Percentiles rank a stretch among this genome's conserved stretches.
phyloP scores from a whole-genome alignment of 2,329 filamentous ascomycete genomes.

The Colletotrichum salicis region DNA sequence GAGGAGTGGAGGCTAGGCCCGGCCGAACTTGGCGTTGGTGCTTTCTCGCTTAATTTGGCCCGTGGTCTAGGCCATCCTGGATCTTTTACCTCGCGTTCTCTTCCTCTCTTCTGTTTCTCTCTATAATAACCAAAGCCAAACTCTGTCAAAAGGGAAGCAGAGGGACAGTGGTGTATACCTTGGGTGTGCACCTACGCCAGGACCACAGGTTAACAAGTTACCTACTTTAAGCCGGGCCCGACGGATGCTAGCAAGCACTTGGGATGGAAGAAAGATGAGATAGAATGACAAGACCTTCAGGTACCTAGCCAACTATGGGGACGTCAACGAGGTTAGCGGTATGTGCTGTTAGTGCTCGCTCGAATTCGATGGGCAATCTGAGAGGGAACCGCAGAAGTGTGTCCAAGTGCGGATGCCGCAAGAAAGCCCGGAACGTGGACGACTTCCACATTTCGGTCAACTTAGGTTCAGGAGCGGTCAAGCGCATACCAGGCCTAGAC shows the following conservation, averaged over 20 bases:
- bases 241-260: neutral
- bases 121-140: neutral
- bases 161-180: neutral
- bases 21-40: neutral
- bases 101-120: neutral
- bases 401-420: neutral
- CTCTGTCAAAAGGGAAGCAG: neutral
- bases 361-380: neutral
- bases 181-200: too few species aligned
- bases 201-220: neutral
- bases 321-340: neutral
- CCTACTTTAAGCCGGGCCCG: neutral
- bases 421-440: neutral
- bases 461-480: conserved; percentile 25
- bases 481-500: conserved; percentile 4
- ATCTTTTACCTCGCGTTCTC: neutral
- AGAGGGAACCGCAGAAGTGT: neutral
- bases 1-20: conserved; percentile 1
- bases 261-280: conserved; percentile 1
- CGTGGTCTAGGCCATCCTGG: conserved; percentile 16
- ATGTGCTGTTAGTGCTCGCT: neutral
- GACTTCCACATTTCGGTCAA: conserved; percentile 1
- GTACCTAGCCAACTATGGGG: neutral
- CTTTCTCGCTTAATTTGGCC: conserved; percentile 5
- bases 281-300: neutral